Evolutionary conservation across 148 eudicot species (phyloP).

Genomic region (Cornus kousa): DNA sequence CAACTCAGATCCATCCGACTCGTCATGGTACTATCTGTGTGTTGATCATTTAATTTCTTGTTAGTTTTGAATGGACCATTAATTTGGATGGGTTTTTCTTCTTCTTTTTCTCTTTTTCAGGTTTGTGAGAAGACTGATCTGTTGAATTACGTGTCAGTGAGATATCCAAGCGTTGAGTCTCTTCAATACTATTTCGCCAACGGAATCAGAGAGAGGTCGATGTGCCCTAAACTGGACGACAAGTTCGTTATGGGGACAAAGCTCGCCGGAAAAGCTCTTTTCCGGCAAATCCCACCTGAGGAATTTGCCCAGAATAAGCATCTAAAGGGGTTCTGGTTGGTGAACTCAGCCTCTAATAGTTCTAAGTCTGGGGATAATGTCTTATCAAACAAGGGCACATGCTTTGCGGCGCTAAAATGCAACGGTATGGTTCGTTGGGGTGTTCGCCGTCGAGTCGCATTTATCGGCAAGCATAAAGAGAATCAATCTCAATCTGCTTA

Average conservation of each 20-base stretch:
- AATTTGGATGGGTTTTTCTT: background rate
- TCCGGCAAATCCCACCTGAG: slow-evolving; percentile 42
- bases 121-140: slow-evolving; percentile 51
- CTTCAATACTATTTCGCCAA: slow-evolving; percentile 40
- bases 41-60: no score
- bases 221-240: slow-evolving; percentile 65
- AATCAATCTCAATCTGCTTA: slow-evolving; percentile 20
- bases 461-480: slow-evolving; percentile 39
- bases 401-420: slow-evolving; percentile 22
- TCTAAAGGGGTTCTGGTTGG: slow-evolving; percentile 54
- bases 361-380: slow-evolving; percentile 5
- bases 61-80: no score
- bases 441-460: slow-evolving; percentile 43
- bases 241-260: slow-evolving; percentile 48
- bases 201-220: slow-evolving; percentile 14
- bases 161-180: slow-evolving; percentile 64
- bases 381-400: slow-evolving; percentile 11
- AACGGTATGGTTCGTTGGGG: slow-evolving; percentile 54
- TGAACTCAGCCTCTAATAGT: slow-evolving; percentile 5
- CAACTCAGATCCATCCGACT: slow-evolving; percentile 51
- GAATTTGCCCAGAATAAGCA: slow-evolving; percentile 52
- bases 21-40: slow-evolving; percentile 48
- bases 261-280: slow-evolving; percentile 49
- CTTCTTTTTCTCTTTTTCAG: slow-evolving; percentile 25
- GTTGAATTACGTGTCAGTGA: slow-evolving; percentile 48